A percentile compares a stretch with the other conserved stretches of the same genome.
Conservation (phyloP, 1,139 yeast species). For the Pichia sp. region DNA sequence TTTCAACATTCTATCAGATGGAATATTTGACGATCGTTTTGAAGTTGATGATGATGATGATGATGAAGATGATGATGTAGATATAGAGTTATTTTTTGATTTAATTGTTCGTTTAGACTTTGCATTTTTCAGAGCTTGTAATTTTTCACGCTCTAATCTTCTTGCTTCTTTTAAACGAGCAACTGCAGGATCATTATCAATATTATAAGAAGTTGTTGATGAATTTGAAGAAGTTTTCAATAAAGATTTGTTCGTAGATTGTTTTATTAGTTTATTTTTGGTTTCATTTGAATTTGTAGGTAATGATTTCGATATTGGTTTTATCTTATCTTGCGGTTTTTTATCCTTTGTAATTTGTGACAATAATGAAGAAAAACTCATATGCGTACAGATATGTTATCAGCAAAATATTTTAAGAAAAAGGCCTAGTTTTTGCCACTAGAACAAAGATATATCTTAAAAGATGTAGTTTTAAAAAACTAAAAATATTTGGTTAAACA, state of each 20-base stretch:
- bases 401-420: too few species aligned
- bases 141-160: constrained; percentile 45
- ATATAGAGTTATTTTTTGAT: background rate
- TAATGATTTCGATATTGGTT: background rate
- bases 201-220: background rate
- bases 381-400: too few species aligned
- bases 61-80: constrained; percentile 1
- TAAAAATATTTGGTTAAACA: too few species aligned
- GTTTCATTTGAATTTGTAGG: background rate
- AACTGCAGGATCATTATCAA: constrained; percentile 43
- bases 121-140: constrained; percentile 9
- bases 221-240: background rate
- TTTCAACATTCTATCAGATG: too few species aligned
- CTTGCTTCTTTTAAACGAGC: constrained; percentile 61
- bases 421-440: background rate
- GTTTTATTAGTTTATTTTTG: too few species aligned
- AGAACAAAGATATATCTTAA: background rate
- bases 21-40: background rate
- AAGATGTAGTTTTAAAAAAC: too few species aligned
- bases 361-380: constrained; percentile 6
- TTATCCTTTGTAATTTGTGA: constrained; percentile 24
- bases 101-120: constrained; percentile 3
- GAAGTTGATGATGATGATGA: background rate
- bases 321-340: constrained; percentile 7
- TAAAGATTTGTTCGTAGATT: background rate